Evolutionary conservation across 768 basidiomycete species (phyloP), one percentile per base, ranked within the genome.

Genomic region (Hirschioporus abietinus): DNA sequence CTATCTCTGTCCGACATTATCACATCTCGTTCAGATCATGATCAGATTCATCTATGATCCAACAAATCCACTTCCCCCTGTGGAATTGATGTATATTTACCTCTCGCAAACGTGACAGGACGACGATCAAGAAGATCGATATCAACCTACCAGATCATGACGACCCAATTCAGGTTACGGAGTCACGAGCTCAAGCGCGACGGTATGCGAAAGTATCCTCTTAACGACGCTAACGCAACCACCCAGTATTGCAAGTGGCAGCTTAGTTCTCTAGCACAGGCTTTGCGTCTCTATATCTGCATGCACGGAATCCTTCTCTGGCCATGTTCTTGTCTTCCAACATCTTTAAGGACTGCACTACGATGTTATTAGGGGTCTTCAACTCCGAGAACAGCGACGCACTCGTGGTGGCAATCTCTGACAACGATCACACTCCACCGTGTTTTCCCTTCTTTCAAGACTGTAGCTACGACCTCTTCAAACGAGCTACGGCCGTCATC

Each of bases 1-100:
- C 30, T 30, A 30, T 30, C 30, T 30, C 30, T 30, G 30, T 2
- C 8, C 8, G 4, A 30, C 30, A 30, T 30, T 8, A 30, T 30
- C 30, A 30, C 4, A 30, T 30, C 30, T 3, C 30, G 4, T 8
- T 30, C 2, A 30, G 30, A 30, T 30, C 30, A 8, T 30, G 30
- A 30, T 30, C 30, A 30, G 30, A 2, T 8, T 30, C 8, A 30
- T 30, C 8, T 3, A 30, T 8, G 8, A 8, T 8, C 2, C 30
- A 30, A 30, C 8, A 30, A 30, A 30, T 8, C 2, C 30, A 30
- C 30, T 80, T 10, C 42, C 42, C 42, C 6, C 3, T 52, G 12
- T 5, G 42, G 42, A 15, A 52, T 52, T 10, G 42, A 1, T 52
- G 20, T 20, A 15, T 52, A 20, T 6, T 6, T 52, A 20, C 12